Conservation (phyloP, 257 asterid genomes). For the Solanum etuberosum region DNA sequence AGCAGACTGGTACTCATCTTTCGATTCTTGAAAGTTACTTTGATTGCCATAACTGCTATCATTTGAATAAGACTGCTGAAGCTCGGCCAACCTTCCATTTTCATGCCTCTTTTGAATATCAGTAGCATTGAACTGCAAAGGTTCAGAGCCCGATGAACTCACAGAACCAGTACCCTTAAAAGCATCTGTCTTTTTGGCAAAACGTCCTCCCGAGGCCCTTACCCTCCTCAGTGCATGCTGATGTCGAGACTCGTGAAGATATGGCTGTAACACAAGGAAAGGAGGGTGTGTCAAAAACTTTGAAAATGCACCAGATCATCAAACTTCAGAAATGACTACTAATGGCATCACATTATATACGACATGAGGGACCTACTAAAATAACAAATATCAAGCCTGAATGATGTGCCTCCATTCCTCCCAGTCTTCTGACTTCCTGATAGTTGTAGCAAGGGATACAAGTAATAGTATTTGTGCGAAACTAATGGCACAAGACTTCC, state of each 20-base stretch:
- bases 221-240: slow-evolving; percentile 85
- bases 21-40: slow-evolving; percentile 25
- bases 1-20: slow-evolving; percentile 9
- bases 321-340: not conserved
- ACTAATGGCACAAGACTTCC: not conserved
- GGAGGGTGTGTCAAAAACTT: not conserved
- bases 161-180: slow-evolving; percentile 24
- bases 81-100: slow-evolving; percentile 14
- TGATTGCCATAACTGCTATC: slow-evolving; percentile 20
- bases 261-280: slow-evolving; percentile 39
- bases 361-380: not conserved
- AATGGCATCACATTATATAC: not conserved
- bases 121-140: slow-evolving; percentile 14
- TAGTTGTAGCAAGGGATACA: not conserved
- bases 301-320: not conserved
- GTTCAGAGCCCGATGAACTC: slow-evolving; percentile 28
- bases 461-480: not conserved
- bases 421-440: not conserved
- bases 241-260: slow-evolving; percentile 87
- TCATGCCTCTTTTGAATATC: not conserved
- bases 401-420: not conserved
- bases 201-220: slow-evolving; percentile 84
- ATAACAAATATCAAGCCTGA: not conserved
- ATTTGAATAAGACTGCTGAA: slow-evolving; percentile 6
- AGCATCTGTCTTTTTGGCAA: slow-evolving; percentile 50